phyloP scores from a whole-genome alignment of 352 stramenopile genomes.

The Aphanomyces invadans region DNA sequence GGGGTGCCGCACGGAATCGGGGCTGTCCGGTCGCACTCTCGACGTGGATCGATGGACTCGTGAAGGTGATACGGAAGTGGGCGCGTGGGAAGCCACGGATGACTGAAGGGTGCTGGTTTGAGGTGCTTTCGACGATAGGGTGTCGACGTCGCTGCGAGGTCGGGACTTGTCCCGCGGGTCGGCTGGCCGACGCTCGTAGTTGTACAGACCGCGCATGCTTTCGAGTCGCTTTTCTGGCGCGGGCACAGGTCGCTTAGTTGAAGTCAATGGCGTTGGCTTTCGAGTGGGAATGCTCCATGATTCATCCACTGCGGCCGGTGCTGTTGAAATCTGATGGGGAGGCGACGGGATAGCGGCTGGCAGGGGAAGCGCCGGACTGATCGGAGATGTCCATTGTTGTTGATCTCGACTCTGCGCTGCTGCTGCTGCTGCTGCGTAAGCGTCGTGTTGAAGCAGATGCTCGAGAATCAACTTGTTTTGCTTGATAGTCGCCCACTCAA shows the following conservation, averaged over 20 bases:
- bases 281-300: neutral
- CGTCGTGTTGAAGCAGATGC: neutral
- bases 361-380: neutral
- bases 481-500: neutral
- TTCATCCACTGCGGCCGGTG: neutral
- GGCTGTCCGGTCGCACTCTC: neutral
- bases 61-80: too few relatives aligned
- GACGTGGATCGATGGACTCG: neutral
- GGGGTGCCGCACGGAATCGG: neutral
- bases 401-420: neutral
- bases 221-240: neutral
- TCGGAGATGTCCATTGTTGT: neutral
- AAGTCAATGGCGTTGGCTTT: too few relatives aligned
- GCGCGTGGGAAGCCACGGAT: too few relatives aligned
- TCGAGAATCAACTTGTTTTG: neutral
- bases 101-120: neutral
- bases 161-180: neutral
- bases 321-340: neutral
- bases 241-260: neutral
- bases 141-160: neutral
- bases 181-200: neutral
- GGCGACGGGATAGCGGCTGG: neutral
- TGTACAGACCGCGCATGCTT: neutral
- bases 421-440: neutral
- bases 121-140: neutral